phyloP scores from a whole-genome alignment of 2,329 filamentous ascomycete species.

The Colletotrichum navitas region DNA sequence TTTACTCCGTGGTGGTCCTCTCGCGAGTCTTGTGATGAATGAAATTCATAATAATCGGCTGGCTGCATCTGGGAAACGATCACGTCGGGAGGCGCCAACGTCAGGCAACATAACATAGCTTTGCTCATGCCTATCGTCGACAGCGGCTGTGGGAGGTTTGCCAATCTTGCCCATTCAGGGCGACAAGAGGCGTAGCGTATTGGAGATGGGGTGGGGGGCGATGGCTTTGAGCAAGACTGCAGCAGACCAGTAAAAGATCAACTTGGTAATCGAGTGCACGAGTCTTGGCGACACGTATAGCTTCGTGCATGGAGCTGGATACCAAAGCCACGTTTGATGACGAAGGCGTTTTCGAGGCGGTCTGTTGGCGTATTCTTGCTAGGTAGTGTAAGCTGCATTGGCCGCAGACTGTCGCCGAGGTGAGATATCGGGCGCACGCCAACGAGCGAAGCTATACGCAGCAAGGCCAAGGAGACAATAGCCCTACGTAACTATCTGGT shows the following conservation, averaged over 20 bases:
- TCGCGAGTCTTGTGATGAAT: conserved; percentile 25
- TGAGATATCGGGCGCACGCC: conserved; percentile 8
- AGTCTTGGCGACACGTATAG: conserved; percentile 1
- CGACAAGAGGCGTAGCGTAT: conserved; percentile 6
- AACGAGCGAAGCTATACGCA: not conserved
- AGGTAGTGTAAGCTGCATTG: conserved; percentile 17
- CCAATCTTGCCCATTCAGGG: conserved; percentile 14
- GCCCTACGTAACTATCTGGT: not conserved
- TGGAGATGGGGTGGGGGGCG: conserved; percentile 16
- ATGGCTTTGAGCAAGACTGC: conserved; percentile 8
- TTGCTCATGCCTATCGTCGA: not conserved
- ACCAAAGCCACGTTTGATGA: conserved; percentile 29
- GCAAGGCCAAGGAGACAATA: conserved; percentile 22
- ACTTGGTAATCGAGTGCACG: not conserved
- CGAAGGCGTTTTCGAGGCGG: conserved; percentile 32
- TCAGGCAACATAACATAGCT: no score
- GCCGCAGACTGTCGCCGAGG: not conserved
- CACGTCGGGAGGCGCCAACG: no score
- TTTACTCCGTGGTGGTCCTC: conserved; percentile 11
- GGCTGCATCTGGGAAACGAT: no score
- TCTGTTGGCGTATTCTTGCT: conserved; percentile 26
- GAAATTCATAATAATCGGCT: no score
- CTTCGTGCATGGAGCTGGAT: conserved; percentile 5
- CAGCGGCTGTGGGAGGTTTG: conserved; percentile 15
- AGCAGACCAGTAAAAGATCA: conserved; percentile 7